Conservation (phyloP, 2,329 filamentous ascomycete species). For the Colletotrichum spaethianum region DNA sequence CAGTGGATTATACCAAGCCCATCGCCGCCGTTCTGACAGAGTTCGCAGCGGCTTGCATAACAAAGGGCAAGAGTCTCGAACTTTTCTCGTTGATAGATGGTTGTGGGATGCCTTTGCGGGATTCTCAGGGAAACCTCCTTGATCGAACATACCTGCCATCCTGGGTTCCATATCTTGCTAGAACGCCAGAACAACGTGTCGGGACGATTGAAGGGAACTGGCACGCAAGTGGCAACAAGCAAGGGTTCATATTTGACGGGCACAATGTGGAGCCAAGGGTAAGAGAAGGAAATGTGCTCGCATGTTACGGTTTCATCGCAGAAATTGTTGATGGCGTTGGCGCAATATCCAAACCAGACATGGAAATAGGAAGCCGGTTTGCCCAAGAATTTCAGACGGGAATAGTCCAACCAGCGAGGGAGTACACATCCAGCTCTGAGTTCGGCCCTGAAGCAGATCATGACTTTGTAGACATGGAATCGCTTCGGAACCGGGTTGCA, state of each 20-base stretch:
- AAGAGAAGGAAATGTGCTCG: background rate
- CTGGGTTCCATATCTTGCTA: constrained; percentile 11
- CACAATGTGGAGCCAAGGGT: constrained; percentile 3
- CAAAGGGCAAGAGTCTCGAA: constrained; percentile 12
- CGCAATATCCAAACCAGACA: constrained; percentile 3
- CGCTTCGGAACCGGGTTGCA: background rate
- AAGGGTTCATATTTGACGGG: background rate
- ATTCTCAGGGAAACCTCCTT: background rate
- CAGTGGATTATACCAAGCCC: constrained; percentile 1
- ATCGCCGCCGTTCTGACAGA: background rate
- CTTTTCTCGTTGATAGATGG: constrained; percentile 25
- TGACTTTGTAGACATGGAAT: background rate
- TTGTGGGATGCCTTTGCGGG: background rate
- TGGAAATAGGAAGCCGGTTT: background rate
- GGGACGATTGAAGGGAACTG: constrained; percentile 16
- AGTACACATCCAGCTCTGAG: background rate
- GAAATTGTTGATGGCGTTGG: constrained; percentile 16
- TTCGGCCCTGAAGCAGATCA: background rate
- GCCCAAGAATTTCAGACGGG: constrained; percentile 1
- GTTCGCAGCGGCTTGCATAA: constrained; percentile 21
- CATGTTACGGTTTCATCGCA: constrained; percentile 3
- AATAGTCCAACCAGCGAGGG: background rate
- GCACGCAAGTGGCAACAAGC: constrained; percentile 7
- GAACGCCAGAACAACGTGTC: background rate
- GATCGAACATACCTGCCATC: background rate